These are phyloP conservation scores for Rhynchosporium agropyri DNA, from an alignment of 2,329 filamentous ascomycete species.

Conservation along the genomic window DNA sequence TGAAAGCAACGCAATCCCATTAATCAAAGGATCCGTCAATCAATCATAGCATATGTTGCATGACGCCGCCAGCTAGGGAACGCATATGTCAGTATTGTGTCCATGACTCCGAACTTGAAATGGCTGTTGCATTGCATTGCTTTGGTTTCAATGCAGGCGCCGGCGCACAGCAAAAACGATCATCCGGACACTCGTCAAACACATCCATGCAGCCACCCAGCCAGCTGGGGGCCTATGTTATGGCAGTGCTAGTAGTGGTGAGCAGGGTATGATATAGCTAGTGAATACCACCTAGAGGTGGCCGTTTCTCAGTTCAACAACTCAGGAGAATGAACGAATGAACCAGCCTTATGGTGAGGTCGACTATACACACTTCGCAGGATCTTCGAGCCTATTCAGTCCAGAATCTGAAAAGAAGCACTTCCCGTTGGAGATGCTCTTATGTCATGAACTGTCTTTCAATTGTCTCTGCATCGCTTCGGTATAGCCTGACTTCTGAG, in stretches of 20 bases:
- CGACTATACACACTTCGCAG: background rate
- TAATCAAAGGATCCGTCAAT: background rate
- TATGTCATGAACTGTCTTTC: background rate
- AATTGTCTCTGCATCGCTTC: background rate
- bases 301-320: background rate
- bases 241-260: background rate
- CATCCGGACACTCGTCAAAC: slow-evolving; percentile 24
- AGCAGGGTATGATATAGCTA: background rate
- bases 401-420: background rate
- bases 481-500: slow-evolving; percentile 16
- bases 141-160: slow-evolving; percentile 25
- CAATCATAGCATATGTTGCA: too few species aligned
- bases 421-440: background rate
- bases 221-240: slow-evolving; percentile 2
- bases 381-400: background rate
- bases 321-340: background rate
- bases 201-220: slow-evolving; percentile 18
- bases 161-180: slow-evolving; percentile 18
- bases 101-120: background rate
- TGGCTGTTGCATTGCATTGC: background rate
- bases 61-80: background rate
- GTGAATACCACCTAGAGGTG: background rate
- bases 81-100: background rate
- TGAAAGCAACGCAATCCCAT: background rate
- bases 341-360: background rate